Conservation (phyloP, 1,284 basidiomycete genomes). For the Testicularia cyperi region DNA sequence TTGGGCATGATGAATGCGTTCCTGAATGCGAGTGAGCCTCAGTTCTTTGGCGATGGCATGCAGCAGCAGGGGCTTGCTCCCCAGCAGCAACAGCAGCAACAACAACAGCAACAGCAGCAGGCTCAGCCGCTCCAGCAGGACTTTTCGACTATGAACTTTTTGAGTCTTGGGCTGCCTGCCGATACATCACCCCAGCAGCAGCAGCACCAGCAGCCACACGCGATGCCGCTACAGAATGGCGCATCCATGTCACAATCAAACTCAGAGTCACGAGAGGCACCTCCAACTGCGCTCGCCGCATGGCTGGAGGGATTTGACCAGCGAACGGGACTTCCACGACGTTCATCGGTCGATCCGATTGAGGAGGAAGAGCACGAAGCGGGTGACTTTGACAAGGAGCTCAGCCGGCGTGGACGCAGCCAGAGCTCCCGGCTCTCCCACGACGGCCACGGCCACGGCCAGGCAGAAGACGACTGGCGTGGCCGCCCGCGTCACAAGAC, state of each 20-base stretch:
- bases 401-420: conserved; percentile 23
- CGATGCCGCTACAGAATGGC: conserved; percentile 15
- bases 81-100: background rate
- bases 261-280: conserved; percentile 7
- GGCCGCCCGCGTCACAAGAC: conserved; percentile 24
- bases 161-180: conserved; percentile 29
- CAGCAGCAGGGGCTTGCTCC: conserved; percentile 15
- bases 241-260: conserved; percentile 9
- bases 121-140: conserved; percentile 1
- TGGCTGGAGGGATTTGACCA: conserved; percentile 42
- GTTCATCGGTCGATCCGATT: conserved; percentile 42
- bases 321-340: conserved; percentile 36
- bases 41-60: conserved; percentile 4
- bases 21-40: conserved; percentile 10
- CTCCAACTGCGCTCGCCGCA: conserved; percentile 21
- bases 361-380: conserved; percentile 38
- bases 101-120: conserved; percentile 2
- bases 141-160: conserved; percentile 34
- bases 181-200: conserved; percentile 1
- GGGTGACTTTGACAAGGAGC: conserved; percentile 30
- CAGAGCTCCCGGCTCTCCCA: conserved; percentile 8
- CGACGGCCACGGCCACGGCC: too few relatives aligned
- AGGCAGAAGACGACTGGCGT: conserved; percentile 34
- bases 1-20: conserved; percentile 39
- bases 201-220: conserved; percentile 3